Conservation (phyloP, 331 rosid species). For the Dryas integrifolia region DNA sequence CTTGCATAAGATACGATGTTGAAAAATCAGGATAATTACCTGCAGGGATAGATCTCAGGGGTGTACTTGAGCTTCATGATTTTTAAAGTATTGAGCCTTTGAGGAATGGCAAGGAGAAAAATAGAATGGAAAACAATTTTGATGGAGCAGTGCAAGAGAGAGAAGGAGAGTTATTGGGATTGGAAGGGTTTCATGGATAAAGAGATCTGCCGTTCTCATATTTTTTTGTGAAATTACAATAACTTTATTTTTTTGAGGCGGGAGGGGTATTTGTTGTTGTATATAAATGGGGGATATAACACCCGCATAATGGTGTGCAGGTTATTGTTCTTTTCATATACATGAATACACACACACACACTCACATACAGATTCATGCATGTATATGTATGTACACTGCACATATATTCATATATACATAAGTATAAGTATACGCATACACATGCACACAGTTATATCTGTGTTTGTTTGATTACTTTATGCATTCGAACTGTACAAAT, state of each 20-base stretch:
- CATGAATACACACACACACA: neutral
- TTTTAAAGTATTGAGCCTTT: no score
- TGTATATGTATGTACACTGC: neutral
- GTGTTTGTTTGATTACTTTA: neutral
- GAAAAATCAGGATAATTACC: neutral
- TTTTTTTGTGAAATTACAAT: neutral
- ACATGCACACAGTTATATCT: neutral
- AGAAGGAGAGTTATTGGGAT: no score
- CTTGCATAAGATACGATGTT: no score
- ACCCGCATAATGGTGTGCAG: neutral
- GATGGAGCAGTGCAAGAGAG: no score
- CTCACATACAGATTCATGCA: neutral
- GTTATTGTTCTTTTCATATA: neutral
- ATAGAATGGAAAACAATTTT: no score
- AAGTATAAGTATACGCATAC: neutral
- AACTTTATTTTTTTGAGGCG: neutral
- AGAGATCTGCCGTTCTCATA: no score
- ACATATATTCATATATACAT: neutral
- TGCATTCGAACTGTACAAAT: neutral
- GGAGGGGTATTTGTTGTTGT: neutral
- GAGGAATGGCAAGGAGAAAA: no score
- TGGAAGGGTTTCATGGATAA: no score
- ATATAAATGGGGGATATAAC: neutral
- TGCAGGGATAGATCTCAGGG: neutral
- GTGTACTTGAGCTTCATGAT: no score